Evolutionary conservation across 2,329 filamentous ascomycete species (phyloP).

Genomic region (Neofusicoccum kwambonambiense): DNA sequence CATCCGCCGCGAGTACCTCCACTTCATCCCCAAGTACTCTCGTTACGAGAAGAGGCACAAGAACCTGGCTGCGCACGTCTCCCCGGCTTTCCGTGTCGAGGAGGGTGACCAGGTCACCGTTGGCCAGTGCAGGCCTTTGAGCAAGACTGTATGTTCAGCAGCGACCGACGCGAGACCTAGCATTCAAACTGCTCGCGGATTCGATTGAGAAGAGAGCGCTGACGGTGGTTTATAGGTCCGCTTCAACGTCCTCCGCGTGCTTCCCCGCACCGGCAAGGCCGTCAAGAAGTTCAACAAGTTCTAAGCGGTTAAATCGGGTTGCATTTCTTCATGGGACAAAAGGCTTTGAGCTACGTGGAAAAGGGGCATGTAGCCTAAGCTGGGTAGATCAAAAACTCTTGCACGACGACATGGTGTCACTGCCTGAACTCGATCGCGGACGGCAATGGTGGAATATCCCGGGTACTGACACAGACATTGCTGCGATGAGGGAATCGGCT

Average conservation of each 20-base stretch:
- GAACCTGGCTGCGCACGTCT: constrained; percentile 99
- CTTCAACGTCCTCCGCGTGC: constrained; percentile 99
- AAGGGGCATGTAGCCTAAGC: constrained; percentile 20
- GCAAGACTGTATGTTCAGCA: constrained; percentile 86
- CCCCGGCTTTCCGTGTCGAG: constrained; percentile 99
- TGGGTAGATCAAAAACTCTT: constrained; percentile 19
- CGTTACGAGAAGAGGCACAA: constrained; percentile 99
- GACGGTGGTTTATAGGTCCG: constrained; percentile 64
- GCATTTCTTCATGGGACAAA: constrained; percentile 20
- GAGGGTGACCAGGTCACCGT: constrained; percentile 99
- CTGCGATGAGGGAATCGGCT: constrained; percentile 15
- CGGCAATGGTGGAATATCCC: constrained; percentile 15
- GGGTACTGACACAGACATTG: constrained; percentile 12
- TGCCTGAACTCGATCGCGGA: constrained; percentile 12
- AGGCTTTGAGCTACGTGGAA: constrained; percentile 16
- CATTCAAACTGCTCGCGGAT: neutral
- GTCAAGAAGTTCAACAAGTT: constrained; percentile 99
- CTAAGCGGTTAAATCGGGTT: constrained; percentile 55
- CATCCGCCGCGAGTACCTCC: constrained; percentile 99
- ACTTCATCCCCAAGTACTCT: constrained; percentile 99
- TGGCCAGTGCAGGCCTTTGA: constrained; percentile 97
- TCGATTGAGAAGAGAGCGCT: neutral
- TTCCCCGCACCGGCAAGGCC: constrained; percentile 93
- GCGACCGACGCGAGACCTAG: neutral
- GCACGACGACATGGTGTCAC: constrained; percentile 18